Base-by-base conservation (phyloP, 1,284 basidiomycete genomes). In the Ceratobasidium sp. region DNA sequence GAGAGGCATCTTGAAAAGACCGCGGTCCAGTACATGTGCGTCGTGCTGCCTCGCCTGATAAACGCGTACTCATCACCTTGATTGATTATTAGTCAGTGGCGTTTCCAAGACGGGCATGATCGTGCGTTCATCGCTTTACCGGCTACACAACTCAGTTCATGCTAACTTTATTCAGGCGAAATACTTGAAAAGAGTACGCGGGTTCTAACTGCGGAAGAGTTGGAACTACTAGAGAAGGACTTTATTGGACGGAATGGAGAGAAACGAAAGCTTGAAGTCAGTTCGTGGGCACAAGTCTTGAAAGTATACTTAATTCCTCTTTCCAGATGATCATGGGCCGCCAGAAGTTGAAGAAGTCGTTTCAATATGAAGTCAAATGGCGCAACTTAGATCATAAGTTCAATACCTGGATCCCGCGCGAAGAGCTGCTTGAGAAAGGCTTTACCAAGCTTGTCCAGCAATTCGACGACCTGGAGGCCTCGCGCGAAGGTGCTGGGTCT, bases 21-120 rank as follows among this genome's bases (percentile, higher is more conserved):
- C 8, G 93, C 95, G 22, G 93, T 96, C 71, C 90, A 91, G 71
- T 98, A 98, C 78, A 97, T 98, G 77, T 78, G 53, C 72, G 77
- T 74, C 15, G 17, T n/a, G 52, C 17, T 20, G 35, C 31, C 31
- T 68, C n/a, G 38, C 22, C 32, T 42, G 20, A 27, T 25, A 32
- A 32, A 17, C 35, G 73, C 74, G 70, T 75, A 76, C 57, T 70
- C 25, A 69, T 55, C 50, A 58, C 40, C 29, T 25, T 45, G 27
- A 27, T 3, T 13, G 29, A 7, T 49, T 77, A 32, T 6, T 58
- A 78, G 77, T 75, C 94, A 96, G 81, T 99, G 96, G 96, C 92
- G 96, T 76, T 99, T 96, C 87, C 96, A 98, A 80, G 96, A 98
- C 79, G 97, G 96, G 55, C 93, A 97, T 80, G 96, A 99, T 84